Percentiles rank a stretch among this genome's conserved stretches.
These are phyloP conservation scores for Kwoniella shivajii DNA, from an alignment of 1,284 basidiomycete species.

Conservation along the genomic window DNA sequence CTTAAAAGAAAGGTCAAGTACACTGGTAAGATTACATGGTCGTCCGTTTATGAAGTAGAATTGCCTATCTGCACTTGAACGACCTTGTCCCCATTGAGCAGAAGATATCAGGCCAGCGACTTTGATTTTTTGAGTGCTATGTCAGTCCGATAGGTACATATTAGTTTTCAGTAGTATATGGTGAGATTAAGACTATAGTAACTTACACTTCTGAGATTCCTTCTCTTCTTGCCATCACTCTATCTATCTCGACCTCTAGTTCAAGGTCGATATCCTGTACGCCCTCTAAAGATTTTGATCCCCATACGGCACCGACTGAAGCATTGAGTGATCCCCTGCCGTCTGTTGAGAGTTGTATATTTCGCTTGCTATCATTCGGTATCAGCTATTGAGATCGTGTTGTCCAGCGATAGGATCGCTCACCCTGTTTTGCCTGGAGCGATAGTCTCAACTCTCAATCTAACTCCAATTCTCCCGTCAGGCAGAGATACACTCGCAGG, in stretches of 20 bases:
- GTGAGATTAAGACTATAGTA: neutral
- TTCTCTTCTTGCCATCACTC: slow-evolving; percentile 54
- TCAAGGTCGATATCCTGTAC: slow-evolving; percentile 72
- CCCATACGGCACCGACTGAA: slow-evolving; percentile 80
- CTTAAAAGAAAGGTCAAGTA: too few relatives aligned
- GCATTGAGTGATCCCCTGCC: slow-evolving; percentile 65
- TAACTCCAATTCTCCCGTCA: slow-evolving; percentile 58
- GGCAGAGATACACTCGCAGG: slow-evolving; percentile 59
- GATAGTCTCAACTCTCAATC: slow-evolving; percentile 69
- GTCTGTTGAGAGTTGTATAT: slow-evolving; percentile 71
- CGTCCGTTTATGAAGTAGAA: slow-evolving; percentile 94
- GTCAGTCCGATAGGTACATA: too few relatives aligned
- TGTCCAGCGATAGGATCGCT: slow-evolving; percentile 1
- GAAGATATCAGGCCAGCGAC: slow-evolving; percentile 49
- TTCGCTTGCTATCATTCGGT: slow-evolving; percentile 63
- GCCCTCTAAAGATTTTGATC: slow-evolving; percentile 73
- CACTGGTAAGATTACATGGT: slow-evolving; percentile 79
- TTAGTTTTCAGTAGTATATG: too few relatives aligned
- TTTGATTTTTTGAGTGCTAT: slow-evolving; percentile 40
- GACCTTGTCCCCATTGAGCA: slow-evolving; percentile 60
- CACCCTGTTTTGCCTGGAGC: slow-evolving; percentile 66
- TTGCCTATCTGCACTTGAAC: slow-evolving; percentile 79
- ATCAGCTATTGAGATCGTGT: slow-evolving; percentile 1
- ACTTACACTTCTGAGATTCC: slow-evolving; percentile 38
- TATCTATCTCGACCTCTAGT: slow-evolving; percentile 70